Base-by-base conservation (phyloP, 148 eudicot genomes). In the Dysphania ambrosioides region DNA sequence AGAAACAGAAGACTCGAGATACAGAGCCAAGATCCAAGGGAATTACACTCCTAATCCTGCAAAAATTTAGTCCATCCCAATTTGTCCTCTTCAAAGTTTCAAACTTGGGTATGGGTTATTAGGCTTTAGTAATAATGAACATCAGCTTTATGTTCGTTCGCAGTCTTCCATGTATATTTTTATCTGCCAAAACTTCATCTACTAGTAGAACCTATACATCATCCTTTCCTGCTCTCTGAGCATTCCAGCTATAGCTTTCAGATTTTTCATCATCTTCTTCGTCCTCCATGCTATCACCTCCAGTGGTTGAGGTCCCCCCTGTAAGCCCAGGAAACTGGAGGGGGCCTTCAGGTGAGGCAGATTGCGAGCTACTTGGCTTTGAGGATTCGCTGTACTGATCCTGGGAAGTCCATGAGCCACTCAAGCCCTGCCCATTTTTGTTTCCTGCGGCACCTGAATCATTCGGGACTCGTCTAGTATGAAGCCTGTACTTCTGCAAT, bases 401-500 rank as follows among this genome's bases (percentile, higher is more conserved):
- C 57, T 70, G 78, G 15, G 72, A 41, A 40, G 51, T 32, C 86
- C 87, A 78, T 19, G 81, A 77, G 62, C 77, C 79, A 36, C 82
- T 85, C 80, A 82, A 35, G 23, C 18, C 75, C 19, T 66, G 68
- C 16, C 38, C 31, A 27, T 80, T 74, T 40, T 82, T 83, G 56
- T 66, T 72, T 26, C 75, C 21, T 42, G 82, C 58, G 56, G 70
- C 44, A n/a, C 83, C 55, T 41, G 85, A 68, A 3, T 78, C 47
- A 63, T 72, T 47, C 29, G 89, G 82, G 38, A 70, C 64, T 83
- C 84, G 77, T 78, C 89, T 78, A 26, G 78, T 80, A 74, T 93
- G 97, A 74, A 93, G 93, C 35, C 97, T 82, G 71, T 88, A 93
- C 82, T 93, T 93, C 97, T 93, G 87, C 53, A 55, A 69, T 49